Evolutionary conservation across 1,284 basidiomycete genomes (phyloP).

Genomic region (Ganoderma sinense): DNA sequence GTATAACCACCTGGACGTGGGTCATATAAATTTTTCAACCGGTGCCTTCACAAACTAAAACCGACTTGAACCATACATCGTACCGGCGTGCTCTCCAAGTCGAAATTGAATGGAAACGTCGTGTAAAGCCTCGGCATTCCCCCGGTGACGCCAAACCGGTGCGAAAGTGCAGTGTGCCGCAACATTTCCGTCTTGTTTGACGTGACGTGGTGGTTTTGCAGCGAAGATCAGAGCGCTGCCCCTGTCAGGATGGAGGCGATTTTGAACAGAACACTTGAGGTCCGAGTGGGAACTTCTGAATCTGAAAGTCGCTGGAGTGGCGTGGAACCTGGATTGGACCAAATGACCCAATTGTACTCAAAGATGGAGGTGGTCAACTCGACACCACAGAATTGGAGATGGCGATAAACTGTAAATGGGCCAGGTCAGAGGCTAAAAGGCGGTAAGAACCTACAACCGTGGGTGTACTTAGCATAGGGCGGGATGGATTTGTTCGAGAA

Average conservation of each 20-base stretch:
- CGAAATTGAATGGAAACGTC: neutral
- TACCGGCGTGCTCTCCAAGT: neutral
- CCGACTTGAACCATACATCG: neutral
- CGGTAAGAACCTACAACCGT: too few relatives aligned
- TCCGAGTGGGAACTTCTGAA: neutral
- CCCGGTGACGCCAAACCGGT: neutral
- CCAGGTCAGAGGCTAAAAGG: too few relatives aligned
- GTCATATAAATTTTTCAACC: neutral
- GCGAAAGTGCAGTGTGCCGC: neutral
- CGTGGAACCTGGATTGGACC: too few relatives aligned
- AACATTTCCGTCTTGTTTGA: neutral
- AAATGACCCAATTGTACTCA: too few relatives aligned
- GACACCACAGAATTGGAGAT: too few relatives aligned
- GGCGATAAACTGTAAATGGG: too few relatives aligned
- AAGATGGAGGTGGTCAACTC: too few relatives aligned
- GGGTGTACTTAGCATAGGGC: too few relatives aligned
- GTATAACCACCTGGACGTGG: neutral
- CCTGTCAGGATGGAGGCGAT: slow-evolving; percentile 1
- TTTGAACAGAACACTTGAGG: neutral
- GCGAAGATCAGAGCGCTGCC: neutral
- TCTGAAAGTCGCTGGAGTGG: neutral
- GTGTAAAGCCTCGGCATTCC: neutral
- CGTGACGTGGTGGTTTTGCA: neutral
- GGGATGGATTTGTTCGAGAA: too few relatives aligned
- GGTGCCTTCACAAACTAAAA: neutral